Evolutionary conservation across 2,329 filamentous ascomycete genomes (phyloP).

Genomic region (Stenocarpella maydis): DNA sequence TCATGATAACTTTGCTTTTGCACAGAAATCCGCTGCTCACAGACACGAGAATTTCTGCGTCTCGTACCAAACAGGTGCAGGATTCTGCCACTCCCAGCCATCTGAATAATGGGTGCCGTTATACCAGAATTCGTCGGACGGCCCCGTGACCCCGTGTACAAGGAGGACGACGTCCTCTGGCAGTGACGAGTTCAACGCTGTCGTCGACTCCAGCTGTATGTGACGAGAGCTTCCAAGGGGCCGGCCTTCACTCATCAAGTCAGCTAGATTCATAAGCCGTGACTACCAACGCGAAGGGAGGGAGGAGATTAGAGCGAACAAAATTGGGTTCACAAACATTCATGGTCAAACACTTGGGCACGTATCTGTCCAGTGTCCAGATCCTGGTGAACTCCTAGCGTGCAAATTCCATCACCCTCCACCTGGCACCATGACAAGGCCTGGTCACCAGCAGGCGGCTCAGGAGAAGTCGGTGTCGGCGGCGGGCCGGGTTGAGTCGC

Average conservation of each 20-base stretch:
- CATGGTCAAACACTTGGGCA: constrained; percentile 5
- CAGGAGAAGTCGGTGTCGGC: background rate
- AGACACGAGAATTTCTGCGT: background rate
- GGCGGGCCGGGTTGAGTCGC: background rate
- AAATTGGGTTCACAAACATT: background rate
- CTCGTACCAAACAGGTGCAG: background rate
- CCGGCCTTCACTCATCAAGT: background rate
- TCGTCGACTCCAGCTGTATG: background rate
- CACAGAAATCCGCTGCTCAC: background rate
- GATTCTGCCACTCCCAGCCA: constrained; percentile 15
- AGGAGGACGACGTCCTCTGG: background rate
- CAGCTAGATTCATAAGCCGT: background rate
- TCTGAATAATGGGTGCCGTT: constrained; percentile 3
- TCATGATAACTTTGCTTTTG: background rate
- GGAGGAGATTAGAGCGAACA: no score
- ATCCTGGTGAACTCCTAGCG: constrained; percentile 6
- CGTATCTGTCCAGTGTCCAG: constrained; percentile 1
- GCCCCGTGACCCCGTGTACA: background rate
- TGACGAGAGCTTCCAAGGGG: background rate
- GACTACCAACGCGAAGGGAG: no score
- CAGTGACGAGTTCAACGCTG: background rate
- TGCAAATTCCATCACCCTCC: background rate
- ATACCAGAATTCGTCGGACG: background rate
- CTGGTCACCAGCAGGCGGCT: background rate
- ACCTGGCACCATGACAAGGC: background rate